These are phyloP conservation scores for Ganoderma meredithae DNA, from an alignment of 1,284 basidiomycete genomes.

Conservation along the genomic window DNA sequence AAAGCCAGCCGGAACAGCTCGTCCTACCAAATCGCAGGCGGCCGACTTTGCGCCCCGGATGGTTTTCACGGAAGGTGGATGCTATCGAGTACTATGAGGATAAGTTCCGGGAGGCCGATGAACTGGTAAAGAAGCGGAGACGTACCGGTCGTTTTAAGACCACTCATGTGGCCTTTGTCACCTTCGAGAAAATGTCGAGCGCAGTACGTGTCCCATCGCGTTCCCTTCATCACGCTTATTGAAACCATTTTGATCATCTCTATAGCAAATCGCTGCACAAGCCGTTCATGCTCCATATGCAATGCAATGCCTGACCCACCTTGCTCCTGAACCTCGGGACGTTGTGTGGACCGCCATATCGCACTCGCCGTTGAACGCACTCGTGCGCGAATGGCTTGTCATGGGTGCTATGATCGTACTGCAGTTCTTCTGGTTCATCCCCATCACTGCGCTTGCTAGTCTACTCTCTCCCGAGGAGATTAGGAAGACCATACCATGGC, in stretches of 20 bases:
- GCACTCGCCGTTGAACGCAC: constrained; percentile 56
- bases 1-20: constrained; percentile 58
- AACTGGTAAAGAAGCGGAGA: constrained; percentile 75
- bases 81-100: constrained; percentile 86
- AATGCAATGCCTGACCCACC: constrained; percentile 69
- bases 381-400: constrained; percentile 42
- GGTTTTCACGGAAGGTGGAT: constrained; percentile 80
- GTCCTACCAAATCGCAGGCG: constrained; percentile 78
- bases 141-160: constrained; percentile 76
- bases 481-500: constrained; percentile 87
- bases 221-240: not conserved
- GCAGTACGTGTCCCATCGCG: constrained; percentile 62
- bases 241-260: not conserved
- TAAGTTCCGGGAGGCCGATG: constrained; percentile 81
- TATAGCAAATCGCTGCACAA: constrained; percentile 90
- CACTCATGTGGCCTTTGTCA: constrained; percentile 92
- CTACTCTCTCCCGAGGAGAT: constrained; percentile 93
- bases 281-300: constrained; percentile 80
- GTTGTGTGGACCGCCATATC: constrained; percentile 94
- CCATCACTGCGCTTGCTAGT: constrained; percentile 85
- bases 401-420: constrained; percentile 68
- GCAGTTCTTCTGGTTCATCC: constrained; percentile 88
- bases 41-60: constrained; percentile 73
- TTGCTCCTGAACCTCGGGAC: constrained; percentile 94
- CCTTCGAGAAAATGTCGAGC: constrained; percentile 93